Evolutionary conservation across 176 grass and related monocot genomes (phyloP).

Genomic region (Poa annua): DNA sequence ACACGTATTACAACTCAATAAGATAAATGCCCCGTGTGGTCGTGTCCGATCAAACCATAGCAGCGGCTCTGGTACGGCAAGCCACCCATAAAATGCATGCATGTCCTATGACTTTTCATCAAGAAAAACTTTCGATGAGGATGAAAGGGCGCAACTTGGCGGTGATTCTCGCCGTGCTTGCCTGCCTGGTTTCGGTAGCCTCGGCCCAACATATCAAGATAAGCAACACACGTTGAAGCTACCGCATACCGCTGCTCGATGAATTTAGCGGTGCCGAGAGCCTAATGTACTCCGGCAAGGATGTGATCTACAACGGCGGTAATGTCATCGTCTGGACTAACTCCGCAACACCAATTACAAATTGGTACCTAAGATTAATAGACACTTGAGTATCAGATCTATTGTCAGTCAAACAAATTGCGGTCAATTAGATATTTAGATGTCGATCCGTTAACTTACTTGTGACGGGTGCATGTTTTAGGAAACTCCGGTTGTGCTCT

Average conservation of each 20-base stretch:
- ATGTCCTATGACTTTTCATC: too few species aligned
- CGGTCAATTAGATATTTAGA: not conserved
- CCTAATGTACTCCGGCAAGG: conserved; percentile 48
- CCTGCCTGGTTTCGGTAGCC: not conserved
- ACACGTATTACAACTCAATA: too few species aligned
- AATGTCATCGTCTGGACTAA: not conserved
- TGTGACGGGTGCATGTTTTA: not conserved
- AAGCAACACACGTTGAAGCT: conserved; percentile 27
- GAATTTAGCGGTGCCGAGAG: conserved; percentile 57
- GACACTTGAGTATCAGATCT: too few species aligned
- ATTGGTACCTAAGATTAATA: not conserved
- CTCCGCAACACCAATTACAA: conserved; percentile 40
- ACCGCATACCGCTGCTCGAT: conserved; percentile 17
- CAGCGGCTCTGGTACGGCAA: not conserved
- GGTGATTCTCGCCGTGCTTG: not conserved
- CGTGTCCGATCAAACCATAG: not conserved
- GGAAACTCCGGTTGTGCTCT: too few species aligned
- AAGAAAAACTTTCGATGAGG: too few species aligned
- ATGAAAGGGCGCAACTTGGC: too few species aligned
- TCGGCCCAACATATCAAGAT: conserved; percentile 7
- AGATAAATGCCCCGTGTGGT: not conserved
- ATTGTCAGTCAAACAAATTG: not conserved
- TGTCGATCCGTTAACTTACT: not conserved
- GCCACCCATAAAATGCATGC: too few species aligned
- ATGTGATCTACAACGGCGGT: conserved; percentile 52